Percentiles rank a stretch among this genome's conserved stretches.
phyloP scores from a whole-genome alignment of 768 basidiomycete genomes.

The Sutorius australiensis region DNA sequence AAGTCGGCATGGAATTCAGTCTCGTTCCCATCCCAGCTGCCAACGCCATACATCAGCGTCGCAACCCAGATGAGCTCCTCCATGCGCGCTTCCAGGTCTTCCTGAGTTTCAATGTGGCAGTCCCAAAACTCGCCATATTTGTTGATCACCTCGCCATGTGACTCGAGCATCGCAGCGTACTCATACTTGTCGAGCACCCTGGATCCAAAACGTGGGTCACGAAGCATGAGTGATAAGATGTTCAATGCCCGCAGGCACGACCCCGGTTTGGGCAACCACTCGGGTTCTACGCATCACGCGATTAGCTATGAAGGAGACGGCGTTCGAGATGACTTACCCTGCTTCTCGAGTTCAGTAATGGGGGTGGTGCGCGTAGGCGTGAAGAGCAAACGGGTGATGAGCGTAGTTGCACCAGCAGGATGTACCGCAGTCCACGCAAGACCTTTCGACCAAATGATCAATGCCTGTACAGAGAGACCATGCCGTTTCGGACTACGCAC shows the following conservation, averaged over 20 bases:
- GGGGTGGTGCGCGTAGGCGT: slow-evolving; percentile 19
- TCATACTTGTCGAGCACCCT: slow-evolving; percentile 30
- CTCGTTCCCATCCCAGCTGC: slow-evolving; percentile 42
- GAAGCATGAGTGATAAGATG: slow-evolving; percentile 52
- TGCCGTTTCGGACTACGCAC: slow-evolving; percentile 27
- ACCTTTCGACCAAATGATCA: slow-evolving; percentile 36
- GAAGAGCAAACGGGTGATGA: slow-evolving; percentile 35
- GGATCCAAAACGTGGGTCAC: slow-evolving; percentile 40
- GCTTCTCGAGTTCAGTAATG: slow-evolving; percentile 19
- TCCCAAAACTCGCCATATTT: slow-evolving; percentile 48
- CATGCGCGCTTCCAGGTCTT: slow-evolving; percentile 47
- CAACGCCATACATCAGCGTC: slow-evolving; percentile 56
- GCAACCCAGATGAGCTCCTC: slow-evolving; percentile 62
- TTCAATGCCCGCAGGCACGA: slow-evolving; percentile 44
- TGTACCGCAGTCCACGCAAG: slow-evolving; percentile 59
- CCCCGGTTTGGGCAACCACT: slow-evolving; percentile 24
- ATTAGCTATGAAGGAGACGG: not conserved
- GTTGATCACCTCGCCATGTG: slow-evolving; percentile 39
- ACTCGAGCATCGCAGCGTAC: slow-evolving; percentile 34
- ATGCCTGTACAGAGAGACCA: not conserved
- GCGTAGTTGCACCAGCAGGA: slow-evolving; percentile 30
- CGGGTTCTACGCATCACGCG: slow-evolving; percentile 11
- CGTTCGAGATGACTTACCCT: slow-evolving; percentile 2
- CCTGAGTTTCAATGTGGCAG: slow-evolving; percentile 33
- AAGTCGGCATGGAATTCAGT: slow-evolving; percentile 59